A percentile compares a stretch with the other conserved stretches of the same genome.
Evolutionary conservation across 2,329 filamentous ascomycete species (phyloP).

Genomic region (Pyrenophora tritici-repentis): DNA sequence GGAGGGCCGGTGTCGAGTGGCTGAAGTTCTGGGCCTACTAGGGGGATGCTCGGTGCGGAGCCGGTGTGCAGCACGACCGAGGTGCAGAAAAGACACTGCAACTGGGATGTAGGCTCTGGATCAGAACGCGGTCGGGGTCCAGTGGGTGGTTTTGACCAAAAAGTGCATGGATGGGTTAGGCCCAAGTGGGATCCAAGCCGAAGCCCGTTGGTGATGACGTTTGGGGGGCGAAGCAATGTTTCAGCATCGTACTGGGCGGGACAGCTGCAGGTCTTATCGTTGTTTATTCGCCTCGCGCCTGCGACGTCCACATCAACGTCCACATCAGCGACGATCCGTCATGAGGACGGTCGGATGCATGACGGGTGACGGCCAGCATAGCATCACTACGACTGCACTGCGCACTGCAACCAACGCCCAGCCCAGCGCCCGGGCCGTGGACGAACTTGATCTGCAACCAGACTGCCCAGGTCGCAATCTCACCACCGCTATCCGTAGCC

Average conservation of each 20-base stretch:
- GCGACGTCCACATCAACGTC: no score
- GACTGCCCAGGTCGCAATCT: conserved; percentile 6
- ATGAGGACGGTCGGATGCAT: neutral
- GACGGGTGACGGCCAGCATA: no score
- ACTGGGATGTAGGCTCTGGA: neutral
- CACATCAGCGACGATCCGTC: neutral
- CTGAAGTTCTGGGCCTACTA: neutral
- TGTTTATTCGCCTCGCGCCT: conserved; percentile 1
- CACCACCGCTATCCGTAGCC: conserved; percentile 1
- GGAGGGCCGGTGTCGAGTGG: conserved; percentile 17
- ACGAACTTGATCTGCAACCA: conserved; percentile 29
- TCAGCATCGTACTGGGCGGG: conserved; percentile 7
- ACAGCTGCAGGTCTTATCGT: conserved; percentile 3
- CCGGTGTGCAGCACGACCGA: conserved; percentile 1
- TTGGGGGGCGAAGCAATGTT: conserved; percentile 16
- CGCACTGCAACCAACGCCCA: neutral
- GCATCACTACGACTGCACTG: neutral
- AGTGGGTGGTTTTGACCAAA: conserved; percentile 5
- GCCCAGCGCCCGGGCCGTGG: conserved; percentile 10
- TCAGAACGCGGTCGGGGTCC: conserved; percentile 1
- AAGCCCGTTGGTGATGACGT: conserved; percentile 12
- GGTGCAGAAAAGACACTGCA: neutral
- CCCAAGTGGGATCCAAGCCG: neutral
- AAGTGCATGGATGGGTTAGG: neutral
- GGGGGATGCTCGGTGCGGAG: neutral